Percentiles rank a stretch among this genome's conserved stretches.
These are phyloP conservation scores for Metschnikowia reukaufii DNA, from an alignment of 805 yeast species.

Conservation along the genomic window DNA sequence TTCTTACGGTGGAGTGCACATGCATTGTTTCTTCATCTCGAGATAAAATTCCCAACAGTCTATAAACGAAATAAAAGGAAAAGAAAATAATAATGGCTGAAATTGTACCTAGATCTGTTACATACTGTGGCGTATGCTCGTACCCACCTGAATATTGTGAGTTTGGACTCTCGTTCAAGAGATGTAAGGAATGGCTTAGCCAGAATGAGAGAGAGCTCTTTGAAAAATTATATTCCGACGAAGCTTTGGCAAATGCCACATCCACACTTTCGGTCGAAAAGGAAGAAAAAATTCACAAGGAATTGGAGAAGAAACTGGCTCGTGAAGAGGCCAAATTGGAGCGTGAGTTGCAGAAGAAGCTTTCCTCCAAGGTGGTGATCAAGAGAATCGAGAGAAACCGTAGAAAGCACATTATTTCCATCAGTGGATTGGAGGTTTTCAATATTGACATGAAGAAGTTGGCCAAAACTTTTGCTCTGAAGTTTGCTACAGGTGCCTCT, in stretches of 20 bases:
- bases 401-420: slow-evolving; percentile 82
- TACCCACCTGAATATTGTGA: slow-evolving; percentile 93
- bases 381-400: slow-evolving; percentile 89
- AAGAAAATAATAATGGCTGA: slow-evolving; percentile 26
- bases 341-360: slow-evolving; percentile 73
- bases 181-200: slow-evolving; percentile 82
- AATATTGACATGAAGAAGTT: slow-evolving; percentile 87
- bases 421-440: slow-evolving; percentile 84
- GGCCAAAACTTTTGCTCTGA: slow-evolving; percentile 88
- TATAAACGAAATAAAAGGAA: no score
- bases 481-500: slow-evolving; percentile 94
- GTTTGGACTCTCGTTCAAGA: slow-evolving; percentile 75
- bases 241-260: slow-evolving; percentile 54
- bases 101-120: slow-evolving; percentile 36
- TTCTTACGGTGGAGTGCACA: not conserved
- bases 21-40: no score
- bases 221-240: slow-evolving; percentile 59
- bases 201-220: slow-evolving; percentile 58
- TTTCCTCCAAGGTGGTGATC: slow-evolving; percentile 77
- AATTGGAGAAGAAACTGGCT: slow-evolving; percentile 78
- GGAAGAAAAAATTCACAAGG: slow-evolving; percentile 79
- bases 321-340: slow-evolving; percentile 85
- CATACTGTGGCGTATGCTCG: slow-evolving; percentile 77
- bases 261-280: slow-evolving; percentile 69
- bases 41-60: not conserved